Evolutionary conservation across 306 rosid species (phyloP).

Genomic region (barrel medic (Medicago truncatula)): MtrunA17r5.0-ANR NC_053045.1:40381501-40382000

Average conservation of each 20-base stretch:
- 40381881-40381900: not conserved
- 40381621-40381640: conserved; percentile 96
- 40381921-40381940: not conserved
- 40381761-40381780: conserved; percentile 9
- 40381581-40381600: conserved; percentile 99
- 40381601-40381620: conserved; percentile 98
- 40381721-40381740: conserved; percentile 90
- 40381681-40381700: conserved; percentile 90
- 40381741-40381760: conserved; percentile 17
- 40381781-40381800: conserved; percentile 5
- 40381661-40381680: conserved; percentile 98
- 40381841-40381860: conserved; percentile 21
- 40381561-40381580: conserved; percentile 97
- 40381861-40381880: conserved; percentile 12
- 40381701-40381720: conserved; percentile 99
- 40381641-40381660: conserved; percentile 99
- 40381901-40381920: conserved; percentile 35
- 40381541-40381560: conserved; percentile 77
- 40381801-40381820: conserved; percentile 5
- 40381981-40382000: conserved; percentile 12
- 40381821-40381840: not conserved
- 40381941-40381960: no score
- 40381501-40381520: conserved; percentile 55
- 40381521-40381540: conserved; percentile 55
- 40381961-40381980: not conserved